Conservation (phyloP, 257 asterid species). For the Lithospermum erythrorhizon region DNA sequence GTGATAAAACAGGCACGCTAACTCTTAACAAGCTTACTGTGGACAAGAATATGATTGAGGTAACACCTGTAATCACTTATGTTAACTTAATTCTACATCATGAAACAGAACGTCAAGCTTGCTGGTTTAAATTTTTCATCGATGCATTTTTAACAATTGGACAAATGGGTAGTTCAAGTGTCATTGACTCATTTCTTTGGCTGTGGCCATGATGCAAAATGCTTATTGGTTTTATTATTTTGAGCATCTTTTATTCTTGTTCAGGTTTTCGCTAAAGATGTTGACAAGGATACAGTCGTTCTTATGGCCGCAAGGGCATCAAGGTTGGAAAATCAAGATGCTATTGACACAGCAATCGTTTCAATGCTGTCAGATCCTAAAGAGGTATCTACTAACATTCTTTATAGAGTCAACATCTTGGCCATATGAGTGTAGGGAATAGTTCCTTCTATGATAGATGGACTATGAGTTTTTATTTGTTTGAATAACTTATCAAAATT, state of each 20-base stretch:
- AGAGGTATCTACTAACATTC: constrained; percentile 17
- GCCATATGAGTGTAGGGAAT: no score
- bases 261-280: constrained; percentile 23
- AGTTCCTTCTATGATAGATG: no score
- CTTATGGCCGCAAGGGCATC: constrained; percentile 36
- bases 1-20: constrained; percentile 36
- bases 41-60: constrained; percentile 31
- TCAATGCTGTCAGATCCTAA: constrained; percentile 32
- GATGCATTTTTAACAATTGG: no score
- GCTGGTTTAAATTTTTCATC: no score
- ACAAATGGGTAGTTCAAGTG: no score
- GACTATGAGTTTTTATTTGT: neutral
- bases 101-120: no score
- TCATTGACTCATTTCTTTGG: no score
- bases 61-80: neutral
- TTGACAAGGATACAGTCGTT: constrained; percentile 24
- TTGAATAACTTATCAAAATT: no score
- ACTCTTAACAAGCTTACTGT: constrained; percentile 31
- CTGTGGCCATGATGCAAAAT: no score
- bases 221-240: neutral
- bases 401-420: no score
- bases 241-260: neutral
- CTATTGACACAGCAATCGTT: constrained; percentile 31
- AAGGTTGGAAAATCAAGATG: constrained; percentile 37
- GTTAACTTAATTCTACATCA: neutral